A percentile compares a stretch with the other conserved stretches of the same genome.
These are phyloP conservation scores for Microbotryum silenes-acaulis DNA, from an alignment of 1,284 basidiomycete species.

Conservation along the genomic window DNA sequence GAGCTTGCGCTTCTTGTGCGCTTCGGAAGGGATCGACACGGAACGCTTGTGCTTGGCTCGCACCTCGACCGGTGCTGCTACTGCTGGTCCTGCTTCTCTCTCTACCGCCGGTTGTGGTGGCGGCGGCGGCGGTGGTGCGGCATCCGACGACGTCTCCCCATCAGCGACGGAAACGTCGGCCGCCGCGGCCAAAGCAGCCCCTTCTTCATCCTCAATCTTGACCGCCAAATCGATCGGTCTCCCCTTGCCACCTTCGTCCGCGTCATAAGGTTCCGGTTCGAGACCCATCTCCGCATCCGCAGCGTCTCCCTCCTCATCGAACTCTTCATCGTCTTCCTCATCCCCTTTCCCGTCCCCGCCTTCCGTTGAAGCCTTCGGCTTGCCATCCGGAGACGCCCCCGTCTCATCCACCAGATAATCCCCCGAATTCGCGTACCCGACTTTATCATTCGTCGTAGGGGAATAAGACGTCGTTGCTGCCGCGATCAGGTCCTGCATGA, in stretches of 20 bases:
- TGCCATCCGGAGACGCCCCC: slow-evolving; percentile 24
- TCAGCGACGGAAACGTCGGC: slow-evolving; percentile 5
- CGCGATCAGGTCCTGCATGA: slow-evolving; percentile 42
- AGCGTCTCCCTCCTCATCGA: slow-evolving; percentile 19
- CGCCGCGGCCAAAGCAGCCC: slow-evolving; percentile 23
- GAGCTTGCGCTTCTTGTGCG: slow-evolving; percentile 50
- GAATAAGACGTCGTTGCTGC: slow-evolving; percentile 29
- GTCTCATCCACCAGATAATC: slow-evolving; percentile 34
- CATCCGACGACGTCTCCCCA: slow-evolving; percentile 7
- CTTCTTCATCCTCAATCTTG: slow-evolving; percentile 36
- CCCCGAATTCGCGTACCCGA: slow-evolving; percentile 31
- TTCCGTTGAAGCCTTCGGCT: slow-evolving; percentile 9
- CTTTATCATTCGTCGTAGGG: slow-evolving; percentile 15
- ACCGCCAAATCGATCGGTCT: slow-evolving; percentile 35
- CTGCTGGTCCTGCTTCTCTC: neutral
- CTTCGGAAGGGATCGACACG: slow-evolving; percentile 12
- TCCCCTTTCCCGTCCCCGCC: slow-evolving; percentile 22
- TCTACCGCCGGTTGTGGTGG: neutral
- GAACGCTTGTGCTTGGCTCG: neutral
- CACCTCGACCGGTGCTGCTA: neutral
- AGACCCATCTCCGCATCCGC: slow-evolving; percentile 11
- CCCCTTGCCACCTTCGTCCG: slow-evolving; percentile 36
- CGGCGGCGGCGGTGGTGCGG: neutral
- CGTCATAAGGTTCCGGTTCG: slow-evolving; percentile 25
- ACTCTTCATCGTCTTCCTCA: slow-evolving; percentile 32